Percentiles rank a stretch among this genome's conserved stretches.
Evolutionary conservation across 2,329 filamentous ascomycete species (phyloP).

Genomic region (Verticillium nonalfalfae): DNA sequence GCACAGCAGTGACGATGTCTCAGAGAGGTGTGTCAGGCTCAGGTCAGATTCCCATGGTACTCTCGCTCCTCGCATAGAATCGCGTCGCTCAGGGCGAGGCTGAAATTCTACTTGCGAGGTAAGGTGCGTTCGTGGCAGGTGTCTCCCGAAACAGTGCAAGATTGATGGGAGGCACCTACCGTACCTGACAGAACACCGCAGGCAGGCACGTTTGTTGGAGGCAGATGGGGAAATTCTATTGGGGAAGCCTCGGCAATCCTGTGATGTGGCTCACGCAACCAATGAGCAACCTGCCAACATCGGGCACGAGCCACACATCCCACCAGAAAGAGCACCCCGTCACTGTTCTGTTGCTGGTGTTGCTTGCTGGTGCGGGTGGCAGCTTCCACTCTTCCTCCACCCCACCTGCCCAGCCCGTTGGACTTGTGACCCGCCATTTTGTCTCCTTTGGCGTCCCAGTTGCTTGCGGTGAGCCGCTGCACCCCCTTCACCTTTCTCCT

Average conservation of each 20-base stretch:
- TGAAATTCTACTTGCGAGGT: no score
- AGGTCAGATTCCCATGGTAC: no score
- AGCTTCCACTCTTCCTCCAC: neutral
- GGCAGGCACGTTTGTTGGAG: neutral
- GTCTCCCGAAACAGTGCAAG: no score
- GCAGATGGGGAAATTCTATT: neutral
- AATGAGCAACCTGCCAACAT: neutral
- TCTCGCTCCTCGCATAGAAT: no score
- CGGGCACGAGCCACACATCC: neutral
- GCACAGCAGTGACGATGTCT: no score
- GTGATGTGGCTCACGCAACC: neutral
- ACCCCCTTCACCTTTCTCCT: neutral
- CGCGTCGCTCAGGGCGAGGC: no score
- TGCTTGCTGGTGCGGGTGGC: neutral
- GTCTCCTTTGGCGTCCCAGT: neutral
- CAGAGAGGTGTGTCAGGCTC: neutral
- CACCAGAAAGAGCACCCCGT: neutral
- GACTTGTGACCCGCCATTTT: neutral
- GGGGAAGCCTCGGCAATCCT: neutral
- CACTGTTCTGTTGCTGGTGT: neutral
- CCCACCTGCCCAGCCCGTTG: neutral
- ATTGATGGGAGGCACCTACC: no score
- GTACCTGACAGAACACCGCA: no score
- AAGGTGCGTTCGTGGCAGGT: no score
- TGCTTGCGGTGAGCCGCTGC: neutral